Base-by-base conservation (phyloP, 805 yeast genomes). In the Candida golubevii region DNA sequence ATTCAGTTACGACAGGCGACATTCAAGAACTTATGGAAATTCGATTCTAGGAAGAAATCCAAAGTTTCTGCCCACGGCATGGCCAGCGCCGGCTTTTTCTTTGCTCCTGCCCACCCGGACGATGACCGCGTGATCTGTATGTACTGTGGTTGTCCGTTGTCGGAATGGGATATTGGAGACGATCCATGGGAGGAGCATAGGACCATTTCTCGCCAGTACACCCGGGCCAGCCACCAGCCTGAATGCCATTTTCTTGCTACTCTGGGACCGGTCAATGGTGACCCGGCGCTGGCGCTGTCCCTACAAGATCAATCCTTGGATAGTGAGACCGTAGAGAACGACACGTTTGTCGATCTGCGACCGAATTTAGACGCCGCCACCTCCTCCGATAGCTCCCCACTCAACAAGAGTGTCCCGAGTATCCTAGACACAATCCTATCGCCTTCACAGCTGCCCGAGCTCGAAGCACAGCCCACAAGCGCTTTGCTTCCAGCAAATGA, bases 81-180 rank as follows among this genome's bases (percentile, higher is more conserved):
- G 45, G 72, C 82, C 1, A 67, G 75, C 41, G 75, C 74, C n/a
- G 79, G 79, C 13, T 70, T 67, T 44, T 61, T 61, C 39, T 69
- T 59, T 38, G 56, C 67, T 26, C 71, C 73, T 4, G 41, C 55
- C 8, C 57, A 58, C 7, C 50, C 45, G 2, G 59, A 53, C 15
- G 62, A 62, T 26, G 76, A 71, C 42, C 55, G 66, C 13, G 73
- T 69, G 0, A 57, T 61, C 29, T 60, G 65, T 44, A 52, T 60
- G 50, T 58, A 60, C 38, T 60, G 65, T 38, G 63, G 59, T n/a
- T 60, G 62, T 34, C 55, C 63, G 4, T 47, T 60, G 23, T 69
- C 65, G 37, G 60, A 59, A 26, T 85, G 91, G 90, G 85, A 77
- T 46, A 58, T 62, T 1, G 71, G 66, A 2, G 93, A 87, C 61